phyloP scores from a whole-genome alignment of 768 basidiomycete genomes.

The Daedalea quercina region DNA sequence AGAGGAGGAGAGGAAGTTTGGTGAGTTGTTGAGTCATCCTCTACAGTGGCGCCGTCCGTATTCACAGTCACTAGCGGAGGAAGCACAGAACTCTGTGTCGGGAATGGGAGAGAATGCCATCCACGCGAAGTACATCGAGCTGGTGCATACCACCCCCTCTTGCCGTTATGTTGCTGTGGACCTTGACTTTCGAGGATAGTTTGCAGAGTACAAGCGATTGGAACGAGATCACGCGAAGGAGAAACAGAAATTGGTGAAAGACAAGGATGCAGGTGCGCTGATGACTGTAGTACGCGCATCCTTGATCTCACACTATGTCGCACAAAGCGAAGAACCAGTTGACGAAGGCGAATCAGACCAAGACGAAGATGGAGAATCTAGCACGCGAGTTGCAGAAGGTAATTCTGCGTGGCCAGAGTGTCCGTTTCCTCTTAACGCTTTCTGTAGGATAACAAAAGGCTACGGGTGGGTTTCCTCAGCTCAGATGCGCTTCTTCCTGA shows the following conservation, averaged over 20 bases:
- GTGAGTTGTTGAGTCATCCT: slow-evolving; percentile 36
- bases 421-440: slow-evolving; percentile 11
- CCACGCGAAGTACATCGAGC: slow-evolving; percentile 82
- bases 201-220: slow-evolving; percentile 80
- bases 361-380: slow-evolving; percentile 85
- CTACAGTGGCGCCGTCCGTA: neutral
- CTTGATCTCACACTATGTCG: slow-evolving; percentile 7
- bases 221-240: slow-evolving; percentile 89
- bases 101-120: slow-evolving; percentile 79
- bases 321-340: slow-evolving; percentile 73
- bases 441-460: slow-evolving; percentile 77
- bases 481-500: slow-evolving; percentile 39
- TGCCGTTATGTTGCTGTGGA: slow-evolving; percentile 8
- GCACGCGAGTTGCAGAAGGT: slow-evolving; percentile 90
- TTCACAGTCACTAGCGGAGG: slow-evolving; percentile 52
- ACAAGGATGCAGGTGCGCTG: slow-evolving; percentile 75
- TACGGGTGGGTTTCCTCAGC: slow-evolving; percentile 49
- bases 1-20: slow-evolving; percentile 75
- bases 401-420: slow-evolving; percentile 4
- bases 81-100: slow-evolving; percentile 80
- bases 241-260: slow-evolving; percentile 85
- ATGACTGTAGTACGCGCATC: neutral
- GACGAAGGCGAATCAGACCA: slow-evolving; percentile 83
- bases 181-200: slow-evolving; percentile 36
- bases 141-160: slow-evolving; percentile 42